These are phyloP conservation scores for Suillus cothurnatus DNA, from an alignment of 768 basidiomycete genomes.

Conservation along the genomic window DNA sequence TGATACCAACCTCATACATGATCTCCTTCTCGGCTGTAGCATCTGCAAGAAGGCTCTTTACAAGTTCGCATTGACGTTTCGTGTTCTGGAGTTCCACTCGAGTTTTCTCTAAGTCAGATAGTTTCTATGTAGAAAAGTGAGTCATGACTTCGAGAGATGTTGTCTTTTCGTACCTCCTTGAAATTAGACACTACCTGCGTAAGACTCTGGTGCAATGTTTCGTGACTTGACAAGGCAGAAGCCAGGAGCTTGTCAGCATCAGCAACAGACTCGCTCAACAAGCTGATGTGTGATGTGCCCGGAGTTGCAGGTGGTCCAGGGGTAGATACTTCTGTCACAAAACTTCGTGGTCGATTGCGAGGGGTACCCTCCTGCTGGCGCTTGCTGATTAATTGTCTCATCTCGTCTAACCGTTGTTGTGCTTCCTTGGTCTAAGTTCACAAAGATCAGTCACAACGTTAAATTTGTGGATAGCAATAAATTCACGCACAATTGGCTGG, in stretches of 20 bases:
- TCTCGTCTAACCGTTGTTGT: slow-evolving; percentile 79
- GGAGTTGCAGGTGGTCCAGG: slow-evolving; percentile 23
- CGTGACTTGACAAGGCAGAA: slow-evolving; percentile 55
- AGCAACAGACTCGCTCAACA: slow-evolving; percentile 51
- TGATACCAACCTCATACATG: slow-evolving; percentile 77
- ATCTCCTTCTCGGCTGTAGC: slow-evolving; percentile 87
- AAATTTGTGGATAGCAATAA: slow-evolving; percentile 7
- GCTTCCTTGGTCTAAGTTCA: slow-evolving; percentile 66
- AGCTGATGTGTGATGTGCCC: slow-evolving; percentile 15
- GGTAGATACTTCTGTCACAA: slow-evolving; percentile 23
- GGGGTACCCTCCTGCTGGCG: slow-evolving; percentile 57
- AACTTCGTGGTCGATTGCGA: slow-evolving; percentile 47
- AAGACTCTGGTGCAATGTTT: slow-evolving; percentile 54
- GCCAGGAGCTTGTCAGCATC: slow-evolving; percentile 62
- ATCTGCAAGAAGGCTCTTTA: slow-evolving; percentile 77
- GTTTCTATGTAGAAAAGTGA: slow-evolving; percentile 45
- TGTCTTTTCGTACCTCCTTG: slow-evolving; percentile 51
- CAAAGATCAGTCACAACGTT: slow-evolving; percentile 10
- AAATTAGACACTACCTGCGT: slow-evolving; percentile 50
- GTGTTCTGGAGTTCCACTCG: slow-evolving; percentile 67
- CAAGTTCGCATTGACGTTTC: slow-evolving; percentile 75
- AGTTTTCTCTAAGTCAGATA: slow-evolving; percentile 61
- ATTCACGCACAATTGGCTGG: slow-evolving; percentile 43
- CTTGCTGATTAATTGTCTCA: slow-evolving; percentile 71
- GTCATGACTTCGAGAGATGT: background rate